phyloP scores from a whole-genome alignment of 164 flowering plant species.

The Chimonanthus praecox region DNA sequence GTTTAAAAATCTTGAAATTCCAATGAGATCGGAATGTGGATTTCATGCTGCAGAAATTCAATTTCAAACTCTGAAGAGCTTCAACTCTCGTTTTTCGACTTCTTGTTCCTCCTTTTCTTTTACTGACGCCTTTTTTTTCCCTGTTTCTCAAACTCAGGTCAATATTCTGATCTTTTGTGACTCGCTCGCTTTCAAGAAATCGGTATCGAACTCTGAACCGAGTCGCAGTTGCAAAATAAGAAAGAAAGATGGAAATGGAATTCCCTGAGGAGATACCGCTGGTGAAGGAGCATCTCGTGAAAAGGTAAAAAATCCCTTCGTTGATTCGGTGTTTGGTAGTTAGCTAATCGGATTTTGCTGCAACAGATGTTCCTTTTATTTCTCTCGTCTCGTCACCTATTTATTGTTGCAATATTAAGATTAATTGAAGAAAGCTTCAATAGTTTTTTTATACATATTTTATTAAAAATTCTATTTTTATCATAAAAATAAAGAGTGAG shows the following conservation, averaged over 20 bases:
- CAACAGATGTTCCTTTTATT: not conserved
- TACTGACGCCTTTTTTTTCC: not conserved
- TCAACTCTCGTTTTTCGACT: not conserved
- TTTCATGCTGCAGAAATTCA: not conserved
- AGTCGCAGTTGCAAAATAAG: not conserved
- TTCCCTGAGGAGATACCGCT: not conserved
- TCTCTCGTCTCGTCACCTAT: not conserved
- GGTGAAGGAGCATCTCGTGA: constrained; percentile 5
- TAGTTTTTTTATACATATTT: no score
- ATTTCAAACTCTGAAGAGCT: no score
- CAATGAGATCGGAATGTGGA: not conserved
- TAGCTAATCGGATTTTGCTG: not conserved
- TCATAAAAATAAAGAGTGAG: no score
- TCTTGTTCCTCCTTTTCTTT: no score
- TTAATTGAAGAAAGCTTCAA: not conserved
- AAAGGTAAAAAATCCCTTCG: not conserved
- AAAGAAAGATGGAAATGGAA: not conserved
- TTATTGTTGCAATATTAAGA: not conserved
- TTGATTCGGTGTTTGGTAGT: not conserved
- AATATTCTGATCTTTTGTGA: not conserved
- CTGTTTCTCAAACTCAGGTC: not conserved
- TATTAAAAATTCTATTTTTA: no score
- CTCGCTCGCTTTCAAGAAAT: not conserved
- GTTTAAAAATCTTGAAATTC: no score
- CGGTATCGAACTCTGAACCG: not conserved